Evolutionary conservation across 2,329 filamentous ascomycete species (phyloP).

Genomic region (Talaromyces albobiverticillius): DNA sequence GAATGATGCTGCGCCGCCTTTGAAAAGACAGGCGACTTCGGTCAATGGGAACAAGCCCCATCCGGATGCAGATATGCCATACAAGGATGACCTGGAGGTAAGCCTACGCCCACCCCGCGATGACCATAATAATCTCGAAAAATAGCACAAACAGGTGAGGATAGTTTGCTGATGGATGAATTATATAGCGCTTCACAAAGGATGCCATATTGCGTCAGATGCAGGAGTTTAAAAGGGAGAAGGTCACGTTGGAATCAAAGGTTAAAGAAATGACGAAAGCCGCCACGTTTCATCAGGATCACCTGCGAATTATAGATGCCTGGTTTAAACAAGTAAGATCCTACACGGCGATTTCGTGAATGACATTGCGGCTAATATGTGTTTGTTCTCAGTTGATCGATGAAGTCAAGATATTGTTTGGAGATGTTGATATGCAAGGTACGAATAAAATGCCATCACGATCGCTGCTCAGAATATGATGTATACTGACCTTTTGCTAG

Average conservation of each 20-base stretch:
- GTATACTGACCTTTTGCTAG: conserved; percentile 11
- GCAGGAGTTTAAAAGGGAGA: conserved; percentile 95
- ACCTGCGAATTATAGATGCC: conserved; percentile 81
- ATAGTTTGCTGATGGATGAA: conserved; percentile 30
- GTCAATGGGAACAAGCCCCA: conserved; percentile 64
- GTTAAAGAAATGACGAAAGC: conserved; percentile 77
- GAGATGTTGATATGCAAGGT: conserved; percentile 24
- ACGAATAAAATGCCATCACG: conserved; percentile 24
- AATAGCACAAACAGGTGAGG: conserved; percentile 28
- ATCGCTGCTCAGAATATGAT: conserved; percentile 12
- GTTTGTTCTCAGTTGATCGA: conserved; percentile 38
- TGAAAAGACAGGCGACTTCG: conserved; percentile 81
- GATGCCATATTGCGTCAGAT: conserved; percentile 96
- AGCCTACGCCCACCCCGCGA: conserved; percentile 47
- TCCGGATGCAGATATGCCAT: conserved; percentile 66
- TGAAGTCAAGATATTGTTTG: conserved; percentile 44
- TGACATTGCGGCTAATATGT: conserved; percentile 5
- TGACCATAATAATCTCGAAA: conserved; percentile 14
- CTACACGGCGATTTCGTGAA: not conserved
- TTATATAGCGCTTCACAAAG: conserved; percentile 77
- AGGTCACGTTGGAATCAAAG: conserved; percentile 73
- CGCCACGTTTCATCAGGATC: conserved; percentile 83
- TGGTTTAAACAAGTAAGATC: conserved; percentile 87
- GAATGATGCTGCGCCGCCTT: conserved; percentile 82
- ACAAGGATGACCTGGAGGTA: conserved; percentile 70